Percentiles rank a stretch among this genome's conserved stretches.
phyloP scores from a whole-genome alignment of 2,329 filamentous ascomycete genomes.

The Diaporthe sp. region DNA sequence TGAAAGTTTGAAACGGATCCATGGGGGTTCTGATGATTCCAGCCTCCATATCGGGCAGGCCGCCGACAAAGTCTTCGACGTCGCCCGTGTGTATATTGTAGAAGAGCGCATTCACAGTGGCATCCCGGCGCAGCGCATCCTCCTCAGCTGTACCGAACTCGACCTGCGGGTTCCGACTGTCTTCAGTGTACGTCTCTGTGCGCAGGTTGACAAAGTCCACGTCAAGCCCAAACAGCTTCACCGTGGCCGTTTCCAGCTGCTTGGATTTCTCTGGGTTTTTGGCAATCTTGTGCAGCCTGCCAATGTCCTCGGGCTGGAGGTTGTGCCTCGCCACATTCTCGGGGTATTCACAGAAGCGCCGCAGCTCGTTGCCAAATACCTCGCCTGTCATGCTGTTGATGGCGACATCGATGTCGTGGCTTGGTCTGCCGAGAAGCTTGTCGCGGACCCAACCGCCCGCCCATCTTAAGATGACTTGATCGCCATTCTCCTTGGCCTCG shows the following conservation, averaged over 20 bases:
- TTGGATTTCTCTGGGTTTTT: slow-evolving; percentile 97
- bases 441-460: slow-evolving; percentile 92
- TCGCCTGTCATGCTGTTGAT: slow-evolving; percentile 90
- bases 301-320: slow-evolving; percentile 71
- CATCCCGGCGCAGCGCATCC: slow-evolving; percentile 90
- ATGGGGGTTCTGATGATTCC: slow-evolving; percentile 87
- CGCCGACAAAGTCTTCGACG: slow-evolving; percentile 89
- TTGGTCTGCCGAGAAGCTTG: slow-evolving; percentile 79
- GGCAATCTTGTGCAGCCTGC: slow-evolving; percentile 87
- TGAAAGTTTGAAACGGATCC: slow-evolving; percentile 91
- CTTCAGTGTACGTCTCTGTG: slow-evolving; percentile 90
- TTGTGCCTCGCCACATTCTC: slow-evolving; percentile 74
- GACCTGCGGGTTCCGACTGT: slow-evolving; percentile 91
- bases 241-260: slow-evolving; percentile 92
- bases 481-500: slow-evolving; percentile 44
- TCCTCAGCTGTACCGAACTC: slow-evolving; percentile 94
- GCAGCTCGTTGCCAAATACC: slow-evolving; percentile 78
- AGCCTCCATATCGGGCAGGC: slow-evolving; percentile 80
- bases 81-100: slow-evolving; percentile 87
- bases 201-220: slow-evolving; percentile 95
- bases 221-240: slow-evolving; percentile 86
- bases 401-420: slow-evolving; percentile 87
- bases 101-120: slow-evolving; percentile 95
- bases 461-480: slow-evolving; percentile 78
- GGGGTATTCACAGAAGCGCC: slow-evolving; percentile 75